A percentile compares a stretch with the other conserved stretches of the same genome.
Evolutionary conservation across 2,329 filamentous ascomycete species (phyloP).

Genomic region (Endoconidiophora laricicola): DNA sequence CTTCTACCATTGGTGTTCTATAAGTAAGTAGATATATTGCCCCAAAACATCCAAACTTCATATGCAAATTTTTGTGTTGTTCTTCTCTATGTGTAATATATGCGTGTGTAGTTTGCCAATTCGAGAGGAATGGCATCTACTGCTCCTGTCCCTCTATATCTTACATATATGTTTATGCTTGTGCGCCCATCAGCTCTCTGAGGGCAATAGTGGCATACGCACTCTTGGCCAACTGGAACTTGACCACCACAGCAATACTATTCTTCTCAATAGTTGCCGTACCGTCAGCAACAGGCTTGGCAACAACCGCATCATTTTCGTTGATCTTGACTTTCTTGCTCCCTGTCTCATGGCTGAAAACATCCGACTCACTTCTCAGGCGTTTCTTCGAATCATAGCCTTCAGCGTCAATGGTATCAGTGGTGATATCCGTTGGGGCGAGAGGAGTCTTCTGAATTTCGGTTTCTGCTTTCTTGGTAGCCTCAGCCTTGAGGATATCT

Average conservation of each 20-base stretch:
- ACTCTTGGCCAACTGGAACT: constrained; percentile 59
- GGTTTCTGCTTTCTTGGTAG: constrained; percentile 1
- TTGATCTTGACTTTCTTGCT: constrained; percentile 18
- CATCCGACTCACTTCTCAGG: constrained; percentile 11
- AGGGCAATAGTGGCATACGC: constrained; percentile 77
- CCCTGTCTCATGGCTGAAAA: constrained; percentile 13
- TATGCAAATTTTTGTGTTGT: no score
- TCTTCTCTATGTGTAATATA: background rate
- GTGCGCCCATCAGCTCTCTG: constrained; percentile 52
- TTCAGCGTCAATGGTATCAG: constrained; percentile 1
- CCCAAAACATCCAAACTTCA: no score
- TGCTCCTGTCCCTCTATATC: constrained; percentile 8
- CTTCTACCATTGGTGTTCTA: no score
- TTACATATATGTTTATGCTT: constrained; percentile 6
- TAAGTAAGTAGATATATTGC: no score
- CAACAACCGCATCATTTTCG: constrained; percentile 10
- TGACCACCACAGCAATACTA: constrained; percentile 53
- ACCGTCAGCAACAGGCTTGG: constrained; percentile 12
- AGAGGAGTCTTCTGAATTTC: constrained; percentile 14
- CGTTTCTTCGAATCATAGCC: constrained; percentile 9
- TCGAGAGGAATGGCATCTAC: background rate
- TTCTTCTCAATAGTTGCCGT: constrained; percentile 19
- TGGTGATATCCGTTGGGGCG: constrained; percentile 6
- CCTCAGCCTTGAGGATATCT: constrained; percentile 40
- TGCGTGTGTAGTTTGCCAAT: background rate